phyloP scores from a whole-genome alignment of 345 rosid genomes.

The Ceriops decandra region DNA sequence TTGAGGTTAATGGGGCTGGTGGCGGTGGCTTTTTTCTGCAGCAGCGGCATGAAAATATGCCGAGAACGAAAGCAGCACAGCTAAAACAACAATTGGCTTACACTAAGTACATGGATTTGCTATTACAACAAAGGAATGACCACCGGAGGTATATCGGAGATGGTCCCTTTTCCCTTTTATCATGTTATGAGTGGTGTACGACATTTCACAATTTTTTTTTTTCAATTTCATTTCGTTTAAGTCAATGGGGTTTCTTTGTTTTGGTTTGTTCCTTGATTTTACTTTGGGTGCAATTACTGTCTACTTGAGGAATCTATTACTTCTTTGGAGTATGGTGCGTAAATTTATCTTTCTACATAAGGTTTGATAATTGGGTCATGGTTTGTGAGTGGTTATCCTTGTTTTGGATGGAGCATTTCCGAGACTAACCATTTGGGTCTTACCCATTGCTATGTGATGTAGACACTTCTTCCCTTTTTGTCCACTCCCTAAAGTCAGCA shows the following conservation, averaged over 20 bases:
- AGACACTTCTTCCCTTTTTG: too few species aligned
- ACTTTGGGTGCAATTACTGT: not conserved
- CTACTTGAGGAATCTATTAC: not conserved
- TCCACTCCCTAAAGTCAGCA: too few species aligned
- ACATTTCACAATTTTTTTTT: not conserved
- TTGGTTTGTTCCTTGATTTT: not conserved
- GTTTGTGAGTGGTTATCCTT: not conserved
- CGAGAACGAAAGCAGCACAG: conserved; percentile 51
- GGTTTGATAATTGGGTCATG: not conserved
- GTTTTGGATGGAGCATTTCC: not conserved
- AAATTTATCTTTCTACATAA: not conserved
- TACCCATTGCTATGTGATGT: too few species aligned
- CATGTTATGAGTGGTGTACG: too few species aligned
- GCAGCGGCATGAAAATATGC: conserved; percentile 54
- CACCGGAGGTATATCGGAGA: conserved; percentile 52
- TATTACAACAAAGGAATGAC: conserved; percentile 58
- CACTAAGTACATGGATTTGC: conserved; percentile 55
- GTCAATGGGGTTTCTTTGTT: not conserved
- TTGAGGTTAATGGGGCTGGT: conserved; percentile 29
- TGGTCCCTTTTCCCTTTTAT: too few species aligned
- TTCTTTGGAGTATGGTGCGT: not conserved
- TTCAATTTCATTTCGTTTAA: too few species aligned
- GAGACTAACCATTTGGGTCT: too few species aligned
- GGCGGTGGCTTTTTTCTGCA: conserved; percentile 40
- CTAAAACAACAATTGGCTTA: conserved; percentile 67